Evolutionary conservation across 495 filamentous ascomycete species (phyloP).

Genomic region (Podospora pseudocomata): DNA sequence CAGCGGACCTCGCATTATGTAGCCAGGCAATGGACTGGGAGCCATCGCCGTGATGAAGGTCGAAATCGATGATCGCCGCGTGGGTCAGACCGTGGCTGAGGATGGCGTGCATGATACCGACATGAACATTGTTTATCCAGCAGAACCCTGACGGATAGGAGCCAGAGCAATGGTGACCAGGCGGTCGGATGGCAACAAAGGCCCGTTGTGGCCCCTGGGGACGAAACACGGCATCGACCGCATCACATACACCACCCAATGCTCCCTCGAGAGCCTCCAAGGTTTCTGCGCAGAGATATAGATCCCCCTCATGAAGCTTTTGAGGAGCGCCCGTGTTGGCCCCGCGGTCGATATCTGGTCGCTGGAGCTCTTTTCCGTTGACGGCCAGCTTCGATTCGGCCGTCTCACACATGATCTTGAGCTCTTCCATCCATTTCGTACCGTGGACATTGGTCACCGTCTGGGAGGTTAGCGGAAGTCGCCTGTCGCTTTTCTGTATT

Average conservation of each 20-base stretch:
- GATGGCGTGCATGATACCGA: conserved; percentile 87
- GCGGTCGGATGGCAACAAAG: conserved; percentile 78
- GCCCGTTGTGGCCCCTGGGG: conserved; percentile 61
- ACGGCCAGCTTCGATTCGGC: conserved; percentile 69
- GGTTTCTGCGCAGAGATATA: conserved; percentile 85
- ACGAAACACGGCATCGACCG: conserved; percentile 76
- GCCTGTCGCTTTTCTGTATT: conserved; percentile 69
- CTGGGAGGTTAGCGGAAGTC: conserved; percentile 59
- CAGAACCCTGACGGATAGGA: conserved; percentile 90
- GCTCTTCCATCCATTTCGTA: conserved; percentile 82
- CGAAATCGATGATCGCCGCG: conserved; percentile 94
- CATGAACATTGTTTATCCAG: conserved; percentile 98
- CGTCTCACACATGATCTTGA: conserved; percentile 75
- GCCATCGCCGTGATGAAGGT: conserved; percentile 94
- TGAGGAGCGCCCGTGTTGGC: conserved; percentile 41
- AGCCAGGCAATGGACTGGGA: conserved; percentile 90
- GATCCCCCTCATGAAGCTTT: conserved; percentile 75
- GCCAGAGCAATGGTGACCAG: conserved; percentile 91
- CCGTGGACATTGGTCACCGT: conserved; percentile 83
- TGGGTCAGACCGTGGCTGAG: conserved; percentile 82
- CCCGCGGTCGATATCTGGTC: conserved; percentile 53
- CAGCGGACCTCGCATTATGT: conserved; percentile 63
- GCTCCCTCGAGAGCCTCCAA: conserved; percentile 84
- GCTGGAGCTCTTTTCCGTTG: conserved; percentile 69
- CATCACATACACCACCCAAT: conserved; percentile 84